A percentile compares a stretch with the other conserved stretches of the same genome.
Conservation (phyloP, 2,329 filamentous ascomycete genomes). For the Cercospora brassicicola region DNA sequence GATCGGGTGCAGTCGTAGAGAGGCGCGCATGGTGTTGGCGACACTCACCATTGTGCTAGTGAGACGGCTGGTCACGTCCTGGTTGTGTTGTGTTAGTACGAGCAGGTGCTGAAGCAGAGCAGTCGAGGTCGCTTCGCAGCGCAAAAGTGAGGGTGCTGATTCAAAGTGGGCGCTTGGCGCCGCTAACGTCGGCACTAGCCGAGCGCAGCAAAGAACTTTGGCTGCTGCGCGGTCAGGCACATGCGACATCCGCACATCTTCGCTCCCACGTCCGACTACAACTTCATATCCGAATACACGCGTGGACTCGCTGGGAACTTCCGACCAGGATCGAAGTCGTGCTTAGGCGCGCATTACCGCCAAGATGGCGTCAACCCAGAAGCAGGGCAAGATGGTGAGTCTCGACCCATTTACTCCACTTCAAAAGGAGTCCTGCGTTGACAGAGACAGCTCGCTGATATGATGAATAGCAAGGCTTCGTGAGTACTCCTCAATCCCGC, state of each 20-base stretch:
- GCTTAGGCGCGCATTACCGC: conserved; percentile 40
- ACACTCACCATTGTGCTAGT: conserved; percentile 52
- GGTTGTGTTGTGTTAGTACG: conserved; percentile 19
- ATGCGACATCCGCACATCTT: neutral
- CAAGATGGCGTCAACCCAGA: conserved; percentile 55
- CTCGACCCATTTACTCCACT: conserved; percentile 20
- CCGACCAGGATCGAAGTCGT: conserved; percentile 38
- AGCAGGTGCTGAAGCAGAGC: conserved; percentile 1
- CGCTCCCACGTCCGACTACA: neutral
- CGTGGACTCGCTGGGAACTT: neutral
- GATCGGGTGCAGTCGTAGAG: conserved; percentile 18
- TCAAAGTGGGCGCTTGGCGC: conserved; percentile 7
- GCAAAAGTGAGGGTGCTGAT: conserved; percentile 4
- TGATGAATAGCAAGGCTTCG: conserved; percentile 61
- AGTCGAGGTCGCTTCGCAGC: neutral
- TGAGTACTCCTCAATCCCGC: conserved; percentile 46
- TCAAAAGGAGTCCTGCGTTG: conserved; percentile 42
- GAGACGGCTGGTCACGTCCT: conserved; percentile 35
- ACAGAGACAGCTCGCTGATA: conserved; percentile 47
- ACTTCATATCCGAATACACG: neutral
- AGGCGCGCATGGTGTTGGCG: conserved; percentile 9
- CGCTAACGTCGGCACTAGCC: neutral
- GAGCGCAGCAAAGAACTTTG: conserved; percentile 9
- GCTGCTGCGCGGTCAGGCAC: conserved; percentile 3
- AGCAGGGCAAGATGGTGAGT: conserved; percentile 99